Evolutionary conservation across 441 rosid genomes (phyloP), one percentile per base, ranked within the genome.

Genomic region (Erodium moschatum): DNA sequence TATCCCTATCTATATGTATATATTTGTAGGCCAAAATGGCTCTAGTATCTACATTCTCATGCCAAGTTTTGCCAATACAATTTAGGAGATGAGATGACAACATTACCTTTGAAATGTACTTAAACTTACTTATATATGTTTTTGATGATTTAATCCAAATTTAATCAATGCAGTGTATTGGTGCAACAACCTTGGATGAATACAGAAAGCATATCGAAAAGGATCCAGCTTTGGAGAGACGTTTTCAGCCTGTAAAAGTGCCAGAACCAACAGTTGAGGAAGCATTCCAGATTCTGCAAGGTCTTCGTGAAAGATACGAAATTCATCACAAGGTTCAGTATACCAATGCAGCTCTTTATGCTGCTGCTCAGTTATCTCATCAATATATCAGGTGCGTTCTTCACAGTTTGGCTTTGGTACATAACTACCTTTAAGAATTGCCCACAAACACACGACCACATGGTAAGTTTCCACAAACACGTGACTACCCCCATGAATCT

Each of bases 121-220:
- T 38, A 24, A 24, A 24, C 27, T 24, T 24, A 24, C 27, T 24
- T 24, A 2, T 24, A 24, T 24, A 24, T 24, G 27, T 0, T 24
- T 24, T 24, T 24, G 27, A 0, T 24, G 27, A 24, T 24, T 24
- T 24, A 2, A 5, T 27, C 15, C 4, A 50, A 52, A 56, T 62
- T 63, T 13, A 15, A 64, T 76, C 66, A 13, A 6, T 73, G 77
- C 88, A 90, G 97, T 93, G 97, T 81, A 89, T 93, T 76, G 97
- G 97, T 68, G 93, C 97, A 69, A 93, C 98, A 29, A 93, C 98
- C 48, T 67, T 87, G n/a, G 96, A 93, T 74, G 98, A 89, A 77
- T 89, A 89, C 81, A 80, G 97, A 69, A 78, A 81, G 75, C 89
- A 93, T 79, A 83, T 93, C 72, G 98, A 93, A 86, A 89, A 83